Base-by-base conservation (phyloP, 768 basidiomycete species). In the Mycena belliarum region DNA sequence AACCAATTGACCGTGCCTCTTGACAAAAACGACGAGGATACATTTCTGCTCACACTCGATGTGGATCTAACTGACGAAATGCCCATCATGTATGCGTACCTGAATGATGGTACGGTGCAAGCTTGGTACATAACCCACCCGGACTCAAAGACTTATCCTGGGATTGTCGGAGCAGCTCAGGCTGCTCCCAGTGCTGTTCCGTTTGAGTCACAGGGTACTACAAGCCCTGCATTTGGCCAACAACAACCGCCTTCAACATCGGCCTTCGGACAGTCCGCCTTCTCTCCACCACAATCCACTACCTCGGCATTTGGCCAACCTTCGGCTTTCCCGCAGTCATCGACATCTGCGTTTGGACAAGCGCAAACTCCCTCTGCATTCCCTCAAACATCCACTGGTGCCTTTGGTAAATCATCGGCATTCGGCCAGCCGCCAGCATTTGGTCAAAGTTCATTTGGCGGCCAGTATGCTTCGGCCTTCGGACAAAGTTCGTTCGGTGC, bases 51-150 rank as follows among this genome's bases (percentile, higher is more conserved):
- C 18, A 83, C 82, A 6, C 75, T 93, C 38, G 85, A 83, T 40
- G 68, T 83, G 6, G 91, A 93, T 67, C 67, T 92, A 49, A 89
- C 88, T 73, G 11, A 65, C 61, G 14, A 70, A 49, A 54, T 69
- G 14, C 91, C 91, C 0, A 76, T 91, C 53, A 72, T 91, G 70
- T 91, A 85, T 68, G 86, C 83, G 3, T 92, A 89, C 69, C 78
- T 89, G 12, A 90, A 85, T 52, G 91, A 93, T 65, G 91, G 91
- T 20, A 89, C 89, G 0, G 52, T 93, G 23, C 80, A 85, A 46
- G 91, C 78, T 4, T 93, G 91, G 89, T 76, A 85, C 67, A 66
- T 88, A 21, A 81, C 89, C 35, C 83, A 87, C 66, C 73, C 76
- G 9, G 80, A 79, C 40, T 78, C 76, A 1, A 69, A 63, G 18